A percentile compares a stretch with the other conserved stretches of the same genome.
Conservation (phyloP, 768 basidiomycete species). For the Suillus brevipes region DNA sequence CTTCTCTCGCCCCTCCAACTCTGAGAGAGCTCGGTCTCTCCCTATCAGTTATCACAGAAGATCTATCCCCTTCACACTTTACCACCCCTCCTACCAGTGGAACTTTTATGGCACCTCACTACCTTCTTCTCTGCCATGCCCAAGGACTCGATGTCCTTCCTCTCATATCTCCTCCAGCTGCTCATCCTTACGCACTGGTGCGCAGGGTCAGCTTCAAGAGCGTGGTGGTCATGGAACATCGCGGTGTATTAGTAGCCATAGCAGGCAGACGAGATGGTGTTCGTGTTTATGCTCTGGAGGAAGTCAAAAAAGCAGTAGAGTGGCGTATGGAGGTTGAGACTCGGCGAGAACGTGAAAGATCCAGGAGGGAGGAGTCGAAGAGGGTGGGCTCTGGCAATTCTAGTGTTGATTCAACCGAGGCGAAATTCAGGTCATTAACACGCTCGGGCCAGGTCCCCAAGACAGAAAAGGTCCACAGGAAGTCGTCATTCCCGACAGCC, state of each 20-base stretch:
- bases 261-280: constrained; percentile 86
- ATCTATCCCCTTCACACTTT: constrained; percentile 75
- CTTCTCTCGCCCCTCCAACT: constrained; percentile 66
- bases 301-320: constrained; percentile 82
- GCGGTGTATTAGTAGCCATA: constrained; percentile 87
- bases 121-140: constrained; percentile 78
- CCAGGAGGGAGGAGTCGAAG: constrained; percentile 67
- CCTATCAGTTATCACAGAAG: constrained; percentile 63
- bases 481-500: constrained; percentile 18
- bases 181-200: constrained; percentile 79
- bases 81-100: constrained; percentile 75
- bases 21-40: constrained; percentile 76
- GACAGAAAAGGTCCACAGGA: constrained; percentile 20
- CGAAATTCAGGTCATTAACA: constrained; percentile 49
- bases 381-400: constrained; percentile 41
- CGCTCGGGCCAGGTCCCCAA: constrained; percentile 36
- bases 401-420: constrained; percentile 44
- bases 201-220: constrained; percentile 81
- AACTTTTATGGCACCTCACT: constrained; percentile 79
- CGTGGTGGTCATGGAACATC: constrained; percentile 91
- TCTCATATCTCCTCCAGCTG: constrained; percentile 68
- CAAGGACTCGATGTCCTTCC: constrained; percentile 89
- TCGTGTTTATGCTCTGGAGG: constrained; percentile 84
- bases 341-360: constrained; percentile 70
- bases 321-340: constrained; percentile 85